Percentiles rank a stretch among this genome's conserved stretches.
Conservation (phyloP, 2,329 filamentous ascomycete species). For the Aspergillus piperis region DNA sequence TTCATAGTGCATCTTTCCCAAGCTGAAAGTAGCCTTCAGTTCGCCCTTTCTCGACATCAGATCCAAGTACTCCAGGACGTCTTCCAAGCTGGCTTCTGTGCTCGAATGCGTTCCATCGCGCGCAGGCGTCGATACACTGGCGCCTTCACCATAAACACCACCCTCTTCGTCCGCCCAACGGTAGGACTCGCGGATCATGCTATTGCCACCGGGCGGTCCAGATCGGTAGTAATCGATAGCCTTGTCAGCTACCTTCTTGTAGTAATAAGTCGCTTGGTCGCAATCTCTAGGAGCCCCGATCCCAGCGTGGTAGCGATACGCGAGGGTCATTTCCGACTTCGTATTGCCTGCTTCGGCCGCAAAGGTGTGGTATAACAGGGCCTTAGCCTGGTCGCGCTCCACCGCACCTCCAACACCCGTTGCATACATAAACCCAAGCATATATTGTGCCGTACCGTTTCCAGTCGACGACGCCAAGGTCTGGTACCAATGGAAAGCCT, state of each 20-base stretch:
- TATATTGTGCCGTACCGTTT: conserved; percentile 91
- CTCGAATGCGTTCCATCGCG: conserved; percentile 73
- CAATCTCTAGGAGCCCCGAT: conserved; percentile 85
- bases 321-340: conserved; percentile 89
- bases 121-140: conserved; percentile 79
- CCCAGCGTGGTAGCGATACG: conserved; percentile 79
- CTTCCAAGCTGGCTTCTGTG: conserved; percentile 81
- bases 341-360: conserved; percentile 82
- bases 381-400: conserved; percentile 83
- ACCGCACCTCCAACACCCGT: conserved; percentile 84
- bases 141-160: conserved; percentile 92
- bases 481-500: conserved; percentile 79
- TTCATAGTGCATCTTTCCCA: conserved; percentile 86
- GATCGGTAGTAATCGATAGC: conserved; percentile 84
- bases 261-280: conserved; percentile 80
- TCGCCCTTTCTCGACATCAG: conserved; percentile 89
- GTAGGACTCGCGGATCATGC: conserved; percentile 75
- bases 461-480: conserved; percentile 74
- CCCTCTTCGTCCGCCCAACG: conserved; percentile 87
- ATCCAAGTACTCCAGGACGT: conserved; percentile 92
- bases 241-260: conserved; percentile 91
- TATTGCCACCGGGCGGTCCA: conserved; percentile 84
- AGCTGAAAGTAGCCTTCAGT: conserved; percentile 79
- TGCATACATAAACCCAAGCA: conserved; percentile 94
- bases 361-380: conserved; percentile 91